A percentile compares a stretch with the other conserved stretches of the same genome.
These are phyloP conservation scores for Fraxinus quadrangulata DNA, from an alignment of 257 asterid genomes.

Conservation along the genomic window DNA sequence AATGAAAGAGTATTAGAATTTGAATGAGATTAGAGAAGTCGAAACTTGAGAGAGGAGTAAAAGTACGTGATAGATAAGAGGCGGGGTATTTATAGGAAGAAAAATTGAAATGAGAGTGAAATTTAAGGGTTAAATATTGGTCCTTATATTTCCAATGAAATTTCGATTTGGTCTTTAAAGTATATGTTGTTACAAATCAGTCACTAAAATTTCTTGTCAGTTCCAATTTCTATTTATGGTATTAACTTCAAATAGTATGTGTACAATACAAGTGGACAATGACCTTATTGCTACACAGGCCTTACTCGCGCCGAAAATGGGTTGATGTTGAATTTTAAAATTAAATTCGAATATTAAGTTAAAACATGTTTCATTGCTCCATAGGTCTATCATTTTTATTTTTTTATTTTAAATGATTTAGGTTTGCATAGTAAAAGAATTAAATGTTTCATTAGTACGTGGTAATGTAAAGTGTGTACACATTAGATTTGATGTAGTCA, in stretches of 20 bases:
- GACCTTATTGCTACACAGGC: too few relatives aligned
- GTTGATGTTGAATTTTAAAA: too few relatives aligned
- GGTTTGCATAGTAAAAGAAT: background rate
- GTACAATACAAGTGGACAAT: too few relatives aligned
- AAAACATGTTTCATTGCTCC: too few relatives aligned
- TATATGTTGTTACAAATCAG: too few relatives aligned
- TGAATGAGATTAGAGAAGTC: background rate
- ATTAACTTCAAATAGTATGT: too few relatives aligned
- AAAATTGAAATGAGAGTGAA: background rate
- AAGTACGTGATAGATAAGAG: background rate
- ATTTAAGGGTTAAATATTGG: background rate
- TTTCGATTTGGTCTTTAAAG: too few relatives aligned
- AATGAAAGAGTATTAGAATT: background rate
- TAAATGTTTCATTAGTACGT: background rate
- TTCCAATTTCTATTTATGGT: too few relatives aligned
- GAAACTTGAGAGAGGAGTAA: background rate
- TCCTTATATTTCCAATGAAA: background rate
- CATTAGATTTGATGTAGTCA: background rate
- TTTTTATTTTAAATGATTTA: background rate
- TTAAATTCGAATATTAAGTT: too few relatives aligned
- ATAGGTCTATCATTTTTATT: background rate
- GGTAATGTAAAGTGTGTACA: background rate
- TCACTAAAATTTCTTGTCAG: too few relatives aligned
- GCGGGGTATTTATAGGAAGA: background rate
- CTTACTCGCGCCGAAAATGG: too few relatives aligned